These are phyloP conservation scores for Nothomitra cinnamomea DNA, from an alignment of 2,329 filamentous ascomycete genomes.

Conservation along the genomic window DNA sequence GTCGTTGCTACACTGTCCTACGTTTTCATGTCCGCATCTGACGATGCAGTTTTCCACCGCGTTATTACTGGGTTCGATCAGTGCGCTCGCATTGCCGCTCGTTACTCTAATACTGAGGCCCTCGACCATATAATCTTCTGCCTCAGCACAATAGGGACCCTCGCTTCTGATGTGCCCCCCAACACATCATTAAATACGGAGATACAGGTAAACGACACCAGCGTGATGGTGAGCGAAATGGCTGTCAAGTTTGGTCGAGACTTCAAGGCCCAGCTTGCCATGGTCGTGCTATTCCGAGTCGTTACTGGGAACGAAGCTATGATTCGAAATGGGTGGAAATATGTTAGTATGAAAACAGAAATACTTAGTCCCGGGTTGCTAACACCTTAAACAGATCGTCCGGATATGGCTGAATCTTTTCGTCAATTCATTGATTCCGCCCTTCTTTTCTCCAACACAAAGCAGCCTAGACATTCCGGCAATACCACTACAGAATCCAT, in stretches of 20 bases:
- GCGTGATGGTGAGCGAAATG: constrained; percentile 96
- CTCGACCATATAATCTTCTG: constrained; percentile 88
- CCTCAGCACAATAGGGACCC: constrained; percentile 74
- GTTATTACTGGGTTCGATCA: constrained; percentile 93
- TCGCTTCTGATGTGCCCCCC: constrained; percentile 57
- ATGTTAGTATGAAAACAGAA: constrained; percentile 37
- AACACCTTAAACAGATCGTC: constrained; percentile 45
- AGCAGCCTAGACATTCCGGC: constrained; percentile 53
- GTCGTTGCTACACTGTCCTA: constrained; percentile 91
- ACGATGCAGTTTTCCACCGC: constrained; percentile 85
- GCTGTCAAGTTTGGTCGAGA: constrained; percentile 91
- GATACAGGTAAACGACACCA: constrained; percentile 78
- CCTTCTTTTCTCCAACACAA: constrained; percentile 52
- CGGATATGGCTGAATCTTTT: constrained; percentile 93
- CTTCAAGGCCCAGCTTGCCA: constrained; percentile 83
- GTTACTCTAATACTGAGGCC: constrained; percentile 66
- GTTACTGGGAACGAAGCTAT: constrained; percentile 69
- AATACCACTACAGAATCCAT: constrained; percentile 81
- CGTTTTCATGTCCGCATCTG: constrained; percentile 96
- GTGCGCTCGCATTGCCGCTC: constrained; percentile 80
- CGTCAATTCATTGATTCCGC: constrained; percentile 79
- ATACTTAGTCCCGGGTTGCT: constrained; percentile 14
- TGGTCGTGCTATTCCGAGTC: constrained; percentile 86
- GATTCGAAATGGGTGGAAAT: constrained; percentile 60
- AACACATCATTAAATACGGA: constrained; percentile 89